Conservation (phyloP, 106 monocot species). For the Gastrodia elata region DNA sequence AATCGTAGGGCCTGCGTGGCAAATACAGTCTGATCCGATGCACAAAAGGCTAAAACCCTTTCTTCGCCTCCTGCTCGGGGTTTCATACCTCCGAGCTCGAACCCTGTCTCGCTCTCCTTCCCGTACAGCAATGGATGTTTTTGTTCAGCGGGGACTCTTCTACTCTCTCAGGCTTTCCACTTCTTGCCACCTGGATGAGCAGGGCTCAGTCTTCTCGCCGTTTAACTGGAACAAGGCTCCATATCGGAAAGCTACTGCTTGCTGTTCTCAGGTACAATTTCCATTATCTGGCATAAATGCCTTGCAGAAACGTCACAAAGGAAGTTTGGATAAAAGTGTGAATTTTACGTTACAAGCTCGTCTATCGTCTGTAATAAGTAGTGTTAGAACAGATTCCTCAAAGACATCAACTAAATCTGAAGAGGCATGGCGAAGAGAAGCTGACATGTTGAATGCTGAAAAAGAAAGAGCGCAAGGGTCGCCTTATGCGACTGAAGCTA, state of each 20-base stretch:
- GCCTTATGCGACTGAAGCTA: no score
- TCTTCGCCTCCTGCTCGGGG: not conserved
- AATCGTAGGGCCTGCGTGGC: not conserved
- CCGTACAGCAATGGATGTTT: not conserved
- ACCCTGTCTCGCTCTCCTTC: not conserved
- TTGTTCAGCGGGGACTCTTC: not conserved
- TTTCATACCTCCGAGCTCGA: not conserved
- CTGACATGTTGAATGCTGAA: not conserved
- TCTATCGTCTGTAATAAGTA: not conserved
- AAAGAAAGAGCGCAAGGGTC: not conserved
- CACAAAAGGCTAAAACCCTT: not conserved
- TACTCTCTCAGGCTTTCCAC: not conserved
- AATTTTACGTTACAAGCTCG: not conserved
- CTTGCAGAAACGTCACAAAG: not conserved
- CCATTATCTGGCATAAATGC: constrained; percentile 1
- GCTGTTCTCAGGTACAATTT: not conserved
- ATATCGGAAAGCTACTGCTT: not conserved
- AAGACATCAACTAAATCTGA: not conserved
- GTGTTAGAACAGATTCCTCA: not conserved
- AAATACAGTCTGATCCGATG: not conserved
- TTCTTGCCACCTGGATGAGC: not conserved
- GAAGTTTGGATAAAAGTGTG: not conserved
- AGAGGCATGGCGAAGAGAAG: not conserved
- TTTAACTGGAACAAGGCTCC: not conserved
- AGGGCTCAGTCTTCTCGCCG: not conserved